These are phyloP conservation scores for Ascochyta viciae-villosae DNA, from an alignment of 2,329 filamentous ascomycete genomes.

Conservation along the genomic window DNA sequence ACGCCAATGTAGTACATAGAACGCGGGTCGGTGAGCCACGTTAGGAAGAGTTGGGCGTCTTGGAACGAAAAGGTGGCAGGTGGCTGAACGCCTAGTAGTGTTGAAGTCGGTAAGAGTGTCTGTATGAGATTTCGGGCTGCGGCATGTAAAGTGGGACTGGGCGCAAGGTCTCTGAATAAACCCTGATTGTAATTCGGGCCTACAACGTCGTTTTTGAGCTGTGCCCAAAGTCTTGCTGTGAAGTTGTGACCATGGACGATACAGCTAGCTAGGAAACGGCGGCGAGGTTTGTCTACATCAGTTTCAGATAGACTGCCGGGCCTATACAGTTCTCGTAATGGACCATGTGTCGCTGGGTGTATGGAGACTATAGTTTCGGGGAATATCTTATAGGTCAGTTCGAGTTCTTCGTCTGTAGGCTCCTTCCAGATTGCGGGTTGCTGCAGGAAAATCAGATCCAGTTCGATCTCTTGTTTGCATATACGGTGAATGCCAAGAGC, in stretches of 20 bases:
- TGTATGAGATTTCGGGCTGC: slow-evolving; percentile 13
- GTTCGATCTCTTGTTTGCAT: slow-evolving; percentile 14
- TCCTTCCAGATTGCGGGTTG: not conserved
- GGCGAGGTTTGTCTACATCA: slow-evolving; percentile 9
- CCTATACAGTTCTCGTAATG: not conserved
- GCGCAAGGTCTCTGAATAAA: slow-evolving; percentile 7
- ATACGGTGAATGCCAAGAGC: slow-evolving; percentile 16
- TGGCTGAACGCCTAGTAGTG: not conserved
- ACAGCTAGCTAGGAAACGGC: slow-evolving; percentile 23
- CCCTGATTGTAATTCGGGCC: slow-evolving; percentile 21
- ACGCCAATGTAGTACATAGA: slow-evolving; percentile 23
- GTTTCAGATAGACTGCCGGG: not conserved
- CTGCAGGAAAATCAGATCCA: slow-evolving; percentile 20
- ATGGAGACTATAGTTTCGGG: slow-evolving; percentile 1
- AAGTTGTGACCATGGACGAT: slow-evolving; percentile 17
- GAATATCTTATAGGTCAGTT: not conserved
- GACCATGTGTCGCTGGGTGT: not conserved
- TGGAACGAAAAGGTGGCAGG: slow-evolving; percentile 4
- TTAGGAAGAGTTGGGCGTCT: slow-evolving; percentile 23
- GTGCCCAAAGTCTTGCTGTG: slow-evolving; percentile 21
- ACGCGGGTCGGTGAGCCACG: slow-evolving; percentile 26
- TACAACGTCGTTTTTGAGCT: slow-evolving; percentile 20
- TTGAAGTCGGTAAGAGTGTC: slow-evolving; percentile 2
- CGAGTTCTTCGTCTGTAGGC: not conserved
- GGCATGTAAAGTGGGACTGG: slow-evolving; percentile 3